phyloP scores from a whole-genome alignment of 1,284 basidiomycete genomes.

The Peniophora sp. region DNA sequence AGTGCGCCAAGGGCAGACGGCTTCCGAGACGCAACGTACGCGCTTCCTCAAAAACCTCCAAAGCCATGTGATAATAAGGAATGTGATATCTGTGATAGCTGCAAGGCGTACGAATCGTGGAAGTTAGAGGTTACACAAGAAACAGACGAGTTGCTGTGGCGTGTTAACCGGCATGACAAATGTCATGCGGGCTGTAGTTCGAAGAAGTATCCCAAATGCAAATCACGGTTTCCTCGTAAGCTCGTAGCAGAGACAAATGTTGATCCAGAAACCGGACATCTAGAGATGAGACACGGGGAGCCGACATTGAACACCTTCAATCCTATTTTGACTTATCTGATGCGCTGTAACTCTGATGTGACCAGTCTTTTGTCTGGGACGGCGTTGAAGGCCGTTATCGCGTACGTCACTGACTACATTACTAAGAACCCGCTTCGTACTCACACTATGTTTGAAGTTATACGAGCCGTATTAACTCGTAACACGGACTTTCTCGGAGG shows the following conservation, averaged over 20 bases:
- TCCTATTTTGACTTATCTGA: constrained; percentile 21
- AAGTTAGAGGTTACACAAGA: constrained; percentile 1
- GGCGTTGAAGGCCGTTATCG: constrained; percentile 27
- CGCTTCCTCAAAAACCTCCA: background rate
- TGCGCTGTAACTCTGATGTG: constrained; percentile 28
- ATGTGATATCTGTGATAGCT: background rate
- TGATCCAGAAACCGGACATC: constrained; percentile 18
- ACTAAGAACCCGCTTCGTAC: constrained; percentile 29
- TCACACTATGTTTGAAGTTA: constrained; percentile 23
- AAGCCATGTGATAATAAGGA: background rate
- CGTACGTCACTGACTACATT: constrained; percentile 33
- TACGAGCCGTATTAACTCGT: constrained; percentile 17
- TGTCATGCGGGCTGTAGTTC: constrained; percentile 5
- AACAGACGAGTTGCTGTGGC: constrained; percentile 8
- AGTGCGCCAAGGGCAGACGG: background rate
- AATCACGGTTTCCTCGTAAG: constrained; percentile 22
- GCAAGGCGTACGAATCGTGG: constrained; percentile 1
- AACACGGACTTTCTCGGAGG: constrained; percentile 14
- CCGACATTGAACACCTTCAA: constrained; percentile 25
- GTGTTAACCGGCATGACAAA: constrained; percentile 8
- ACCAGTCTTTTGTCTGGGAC: constrained; percentile 26
- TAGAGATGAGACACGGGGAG: constrained; percentile 25
- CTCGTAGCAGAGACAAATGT: constrained; percentile 13
- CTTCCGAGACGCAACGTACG: background rate
- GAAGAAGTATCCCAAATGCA: constrained; percentile 14